Evolutionary conservation across 2,329 filamentous ascomycete genomes (phyloP).

Genomic region (Elsinoe batatas): DNA sequence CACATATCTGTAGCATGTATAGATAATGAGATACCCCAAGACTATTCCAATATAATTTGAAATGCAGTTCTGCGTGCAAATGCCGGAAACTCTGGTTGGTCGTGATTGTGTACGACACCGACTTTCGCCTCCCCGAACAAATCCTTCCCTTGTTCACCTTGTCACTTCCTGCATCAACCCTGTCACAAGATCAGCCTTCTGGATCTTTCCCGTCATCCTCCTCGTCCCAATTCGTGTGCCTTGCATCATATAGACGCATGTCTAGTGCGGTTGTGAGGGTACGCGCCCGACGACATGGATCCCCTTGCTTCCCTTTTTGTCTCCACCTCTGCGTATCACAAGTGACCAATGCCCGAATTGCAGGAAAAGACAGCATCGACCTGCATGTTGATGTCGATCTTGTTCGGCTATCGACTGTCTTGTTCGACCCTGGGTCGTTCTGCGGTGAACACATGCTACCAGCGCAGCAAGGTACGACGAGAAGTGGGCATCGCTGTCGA

Average conservation of each 20-base stretch:
- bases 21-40: background rate
- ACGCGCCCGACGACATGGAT: background rate
- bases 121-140: background rate
- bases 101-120: background rate
- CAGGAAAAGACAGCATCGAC: background rate
- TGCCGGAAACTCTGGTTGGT: background rate
- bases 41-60: background rate
- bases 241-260: background rate
- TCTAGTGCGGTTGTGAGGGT: background rate
- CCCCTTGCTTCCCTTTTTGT: conserved; percentile 7
- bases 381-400: background rate
- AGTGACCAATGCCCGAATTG: background rate
- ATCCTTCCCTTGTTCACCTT: background rate
- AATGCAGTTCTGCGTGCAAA: background rate
- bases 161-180: background rate
- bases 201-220: background rate
- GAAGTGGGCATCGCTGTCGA: background rate
- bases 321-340: background rate
- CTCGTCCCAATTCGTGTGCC: conserved; percentile 2
- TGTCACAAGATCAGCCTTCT: background rate
- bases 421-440: background rate
- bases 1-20: conserved; percentile 1
- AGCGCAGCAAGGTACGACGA: background rate
- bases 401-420: background rate
- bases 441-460: background rate